Evolutionary conservation across 2,329 filamentous ascomycete species (phyloP).

Genomic region (Epichloe elymi): DNA sequence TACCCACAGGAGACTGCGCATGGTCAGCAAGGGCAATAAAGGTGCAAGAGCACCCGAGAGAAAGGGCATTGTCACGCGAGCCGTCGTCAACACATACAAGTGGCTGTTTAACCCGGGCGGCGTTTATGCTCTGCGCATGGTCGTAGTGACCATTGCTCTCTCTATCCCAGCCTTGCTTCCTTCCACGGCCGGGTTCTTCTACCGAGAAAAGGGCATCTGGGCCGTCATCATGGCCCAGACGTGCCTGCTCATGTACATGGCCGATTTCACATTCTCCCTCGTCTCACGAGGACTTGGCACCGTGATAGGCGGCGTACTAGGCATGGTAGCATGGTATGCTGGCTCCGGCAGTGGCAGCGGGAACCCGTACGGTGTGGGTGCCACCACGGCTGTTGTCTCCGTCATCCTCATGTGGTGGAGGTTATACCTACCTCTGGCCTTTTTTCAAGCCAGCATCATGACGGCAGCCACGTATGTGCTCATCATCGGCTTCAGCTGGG

Average conservation of each 20-base stretch:
- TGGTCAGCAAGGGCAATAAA: conserved; percentile 16
- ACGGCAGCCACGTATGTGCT: conserved; percentile 26
- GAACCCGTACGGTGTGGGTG: conserved; percentile 36
- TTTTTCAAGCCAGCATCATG: conserved; percentile 19
- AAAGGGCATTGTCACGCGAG: conserved; percentile 11
- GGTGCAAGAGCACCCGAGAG: conserved; percentile 5
- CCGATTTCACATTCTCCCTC: conserved; percentile 35
- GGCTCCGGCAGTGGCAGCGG: conserved; percentile 33
- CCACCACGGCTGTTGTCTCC: conserved; percentile 27
- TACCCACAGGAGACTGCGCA: conserved; percentile 22
- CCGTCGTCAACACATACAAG: conserved; percentile 19
- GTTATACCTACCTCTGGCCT: conserved; percentile 18
- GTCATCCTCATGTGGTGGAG: conserved; percentile 23
- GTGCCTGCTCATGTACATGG: conserved; percentile 33
- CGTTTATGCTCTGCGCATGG: conserved; percentile 33
- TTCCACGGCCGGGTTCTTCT: conserved; percentile 33
- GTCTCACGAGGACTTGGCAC: conserved; percentile 28
- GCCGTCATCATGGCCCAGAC: conserved; percentile 38
- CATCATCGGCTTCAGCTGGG: conserved; percentile 34
- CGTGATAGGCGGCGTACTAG: conserved; percentile 32
- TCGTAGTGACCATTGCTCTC: conserved; percentile 30
- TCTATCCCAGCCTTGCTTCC: conserved; percentile 29
- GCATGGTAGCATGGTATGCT: conserved; percentile 36
- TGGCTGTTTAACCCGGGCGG: conserved; percentile 30
- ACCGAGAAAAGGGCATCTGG: conserved; percentile 39